These are phyloP conservation scores for Amanita inopinata DNA, from an alignment of 768 basidiomycete genomes.

Conservation along the genomic window DNA sequence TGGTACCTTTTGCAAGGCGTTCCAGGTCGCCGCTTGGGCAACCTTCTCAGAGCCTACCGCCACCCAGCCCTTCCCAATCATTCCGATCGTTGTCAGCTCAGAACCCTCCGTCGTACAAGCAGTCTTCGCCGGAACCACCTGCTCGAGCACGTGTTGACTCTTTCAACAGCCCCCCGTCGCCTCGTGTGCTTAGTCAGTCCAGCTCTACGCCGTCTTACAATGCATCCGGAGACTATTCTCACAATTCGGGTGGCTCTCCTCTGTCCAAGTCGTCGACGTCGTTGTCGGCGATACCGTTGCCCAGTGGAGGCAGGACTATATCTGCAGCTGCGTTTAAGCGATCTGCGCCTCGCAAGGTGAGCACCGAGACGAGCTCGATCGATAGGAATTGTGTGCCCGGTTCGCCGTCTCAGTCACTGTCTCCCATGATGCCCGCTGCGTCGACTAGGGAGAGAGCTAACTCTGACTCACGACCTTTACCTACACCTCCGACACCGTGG, in stretches of 20 bases:
- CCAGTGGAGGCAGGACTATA: constrained; percentile 46
- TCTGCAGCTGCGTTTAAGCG: constrained; percentile 69
- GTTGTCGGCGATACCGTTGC: constrained; percentile 12
- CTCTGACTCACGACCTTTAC: constrained; percentile 5
- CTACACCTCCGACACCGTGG: constrained; percentile 14
- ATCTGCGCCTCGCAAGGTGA: constrained; percentile 21
- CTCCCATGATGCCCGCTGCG: not conserved
- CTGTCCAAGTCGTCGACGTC: constrained; percentile 21
- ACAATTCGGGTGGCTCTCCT: constrained; percentile 14
- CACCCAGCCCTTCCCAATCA: not conserved
- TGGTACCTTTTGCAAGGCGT: constrained; percentile 29
- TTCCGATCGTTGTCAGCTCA: not conserved
- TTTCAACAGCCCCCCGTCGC: constrained; percentile 5
- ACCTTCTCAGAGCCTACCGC: not conserved
- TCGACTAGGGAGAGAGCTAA: constrained; percentile 1
- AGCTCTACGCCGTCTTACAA: constrained; percentile 37
- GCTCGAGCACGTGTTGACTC: not conserved
- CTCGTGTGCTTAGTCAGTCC: constrained; percentile 14
- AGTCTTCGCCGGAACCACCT: not conserved
- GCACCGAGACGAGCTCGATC: not conserved
- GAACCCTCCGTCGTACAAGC: not conserved
- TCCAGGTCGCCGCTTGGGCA: constrained; percentile 27
- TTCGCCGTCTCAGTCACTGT: not conserved
- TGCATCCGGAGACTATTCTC: not conserved
- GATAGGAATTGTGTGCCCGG: not conserved